These are phyloP conservation scores for Plasmopara halstedii DNA, from an alignment of 352 stramenopile species.

Conservation along the genomic window DNA sequence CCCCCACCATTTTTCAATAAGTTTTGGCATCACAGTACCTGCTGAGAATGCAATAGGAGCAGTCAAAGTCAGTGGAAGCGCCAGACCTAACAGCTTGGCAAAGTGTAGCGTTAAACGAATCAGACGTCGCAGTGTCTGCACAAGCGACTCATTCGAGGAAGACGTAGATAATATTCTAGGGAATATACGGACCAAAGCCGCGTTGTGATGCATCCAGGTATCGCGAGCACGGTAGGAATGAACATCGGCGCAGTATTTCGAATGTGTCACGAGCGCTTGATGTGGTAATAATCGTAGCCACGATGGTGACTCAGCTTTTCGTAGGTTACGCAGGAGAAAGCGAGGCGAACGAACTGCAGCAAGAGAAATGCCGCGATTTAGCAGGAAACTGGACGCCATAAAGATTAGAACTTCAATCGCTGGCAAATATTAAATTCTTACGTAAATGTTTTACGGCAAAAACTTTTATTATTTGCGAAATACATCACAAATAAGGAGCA, in stretches of 20 bases:
- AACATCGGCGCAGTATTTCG: not conserved
- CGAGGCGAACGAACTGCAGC: not conserved
- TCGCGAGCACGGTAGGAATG: slow-evolving; percentile 12
- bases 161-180: slow-evolving; percentile 19
- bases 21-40: slow-evolving; percentile 6
- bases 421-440: too few species aligned
- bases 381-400: not conserved
- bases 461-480: too few species aligned
- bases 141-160: slow-evolving; percentile 10
- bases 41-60: slow-evolving; percentile 32
- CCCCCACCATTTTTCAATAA: slow-evolving; percentile 60
- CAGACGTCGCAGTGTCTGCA: slow-evolving; percentile 34
- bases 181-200: slow-evolving; percentile 17
- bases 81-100: slow-evolving; percentile 46
- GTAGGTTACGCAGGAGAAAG: not conserved
- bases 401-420: too few species aligned
- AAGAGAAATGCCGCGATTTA: not conserved
- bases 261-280: slow-evolving; percentile 13
- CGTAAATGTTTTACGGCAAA: too few species aligned
- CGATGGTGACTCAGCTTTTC: slow-evolving; percentile 5
- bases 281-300: slow-evolving; percentile 18
- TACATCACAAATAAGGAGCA: too few species aligned
- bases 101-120: slow-evolving; percentile 47
- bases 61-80: slow-evolving; percentile 34
- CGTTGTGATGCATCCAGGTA: slow-evolving; percentile 12